Percentiles rank a stretch among this genome's conserved stretches.
Conservation (phyloP, 257 asterid genomes). For the Agastache rugosa region DNA sequence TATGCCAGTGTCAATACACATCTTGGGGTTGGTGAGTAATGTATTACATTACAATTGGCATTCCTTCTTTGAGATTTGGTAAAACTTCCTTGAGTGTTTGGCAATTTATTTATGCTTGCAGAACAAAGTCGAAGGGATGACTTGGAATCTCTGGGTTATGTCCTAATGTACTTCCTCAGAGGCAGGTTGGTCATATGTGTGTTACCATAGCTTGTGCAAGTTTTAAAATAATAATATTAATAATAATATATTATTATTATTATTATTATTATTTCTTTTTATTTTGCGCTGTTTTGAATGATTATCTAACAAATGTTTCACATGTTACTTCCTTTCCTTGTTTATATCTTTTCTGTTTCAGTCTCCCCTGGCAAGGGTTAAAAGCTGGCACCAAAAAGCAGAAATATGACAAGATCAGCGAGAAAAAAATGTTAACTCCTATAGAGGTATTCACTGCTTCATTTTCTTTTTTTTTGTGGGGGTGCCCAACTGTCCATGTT, state of each 20-base stretch:
- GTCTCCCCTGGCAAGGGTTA: slow-evolving; percentile 98
- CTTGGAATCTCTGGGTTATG: slow-evolving; percentile 97
- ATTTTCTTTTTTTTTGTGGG: slow-evolving; percentile 26
- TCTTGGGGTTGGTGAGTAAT: slow-evolving; percentile 86
- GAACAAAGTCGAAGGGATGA: slow-evolving; percentile 99
- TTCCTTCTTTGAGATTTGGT: slow-evolving; percentile 8
- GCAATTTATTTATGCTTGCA: slow-evolving; percentile 44
- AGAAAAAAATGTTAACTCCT: slow-evolving; percentile 92
- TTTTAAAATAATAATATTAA: not conserved
- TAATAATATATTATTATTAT: not conserved
- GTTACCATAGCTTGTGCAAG: slow-evolving; percentile 15
- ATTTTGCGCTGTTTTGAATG: slow-evolving; percentile 24
- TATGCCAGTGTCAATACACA: slow-evolving; percentile 96
- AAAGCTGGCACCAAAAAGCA: slow-evolving; percentile 98
- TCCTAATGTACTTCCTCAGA: slow-evolving; percentile 94
- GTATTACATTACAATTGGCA: slow-evolving; percentile 13
- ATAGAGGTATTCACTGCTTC: slow-evolving; percentile 62
- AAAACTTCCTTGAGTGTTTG: not conserved
- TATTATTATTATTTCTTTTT: not conserved
- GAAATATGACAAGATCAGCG: slow-evolving; percentile 95
- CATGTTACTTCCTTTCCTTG: slow-evolving; percentile 1
- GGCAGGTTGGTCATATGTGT: slow-evolving; percentile 81
- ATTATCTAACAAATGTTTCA: not conserved
- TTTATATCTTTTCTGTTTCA: slow-evolving; percentile 41
- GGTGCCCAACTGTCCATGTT: slow-evolving; percentile 8